Conservation (phyloP, 2,329 filamentous ascomycete species). For the Berkeleyomyces rouxiae region DNA sequence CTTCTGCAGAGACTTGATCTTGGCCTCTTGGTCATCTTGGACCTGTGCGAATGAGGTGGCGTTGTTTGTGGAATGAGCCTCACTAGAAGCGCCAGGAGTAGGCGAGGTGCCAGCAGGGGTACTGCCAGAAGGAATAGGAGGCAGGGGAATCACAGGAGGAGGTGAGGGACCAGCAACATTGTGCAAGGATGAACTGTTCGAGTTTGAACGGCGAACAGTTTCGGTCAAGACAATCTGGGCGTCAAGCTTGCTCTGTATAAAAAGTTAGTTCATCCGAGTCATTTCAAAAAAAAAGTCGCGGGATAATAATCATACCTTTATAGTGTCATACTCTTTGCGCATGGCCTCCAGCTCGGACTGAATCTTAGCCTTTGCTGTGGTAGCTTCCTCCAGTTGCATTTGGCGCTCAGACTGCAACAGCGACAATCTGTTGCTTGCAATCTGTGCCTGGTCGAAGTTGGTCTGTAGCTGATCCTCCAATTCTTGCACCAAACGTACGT, state of each 20-base stretch:
- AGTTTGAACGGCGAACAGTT: conserved; percentile 41
- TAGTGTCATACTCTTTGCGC: conserved; percentile 51
- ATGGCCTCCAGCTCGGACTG: conserved; percentile 53
- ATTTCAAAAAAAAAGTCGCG: neutral
- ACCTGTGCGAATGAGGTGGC: conserved; percentile 53
- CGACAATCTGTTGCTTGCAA: conserved; percentile 70
- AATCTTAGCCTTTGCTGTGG: conserved; percentile 42
- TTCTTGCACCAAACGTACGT: conserved; percentile 80
- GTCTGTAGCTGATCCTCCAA: conserved; percentile 90
- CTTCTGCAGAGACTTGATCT: conserved; percentile 91
- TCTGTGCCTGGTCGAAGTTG: conserved; percentile 87
- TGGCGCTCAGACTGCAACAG: conserved; percentile 60
- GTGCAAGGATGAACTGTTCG: conserved; percentile 50
- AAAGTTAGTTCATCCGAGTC: neutral
- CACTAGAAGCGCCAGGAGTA: neutral
- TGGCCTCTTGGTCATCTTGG: conserved; percentile 85
- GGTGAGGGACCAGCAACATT: conserved; percentile 85
- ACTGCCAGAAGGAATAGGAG: conserved; percentile 56
- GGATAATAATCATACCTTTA: conserved; percentile 46
- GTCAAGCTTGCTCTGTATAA: conserved; percentile 40
- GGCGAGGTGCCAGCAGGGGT: neutral
- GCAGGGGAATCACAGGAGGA: conserved; percentile 87
- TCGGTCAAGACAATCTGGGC: conserved; percentile 20
- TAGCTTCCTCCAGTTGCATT: conserved; percentile 63
- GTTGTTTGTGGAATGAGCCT: conserved; percentile 23